Evolutionary conservation across 2,329 filamentous ascomycete genomes (phyloP).

Genomic region (Cryphonectria naterciae): DNA sequence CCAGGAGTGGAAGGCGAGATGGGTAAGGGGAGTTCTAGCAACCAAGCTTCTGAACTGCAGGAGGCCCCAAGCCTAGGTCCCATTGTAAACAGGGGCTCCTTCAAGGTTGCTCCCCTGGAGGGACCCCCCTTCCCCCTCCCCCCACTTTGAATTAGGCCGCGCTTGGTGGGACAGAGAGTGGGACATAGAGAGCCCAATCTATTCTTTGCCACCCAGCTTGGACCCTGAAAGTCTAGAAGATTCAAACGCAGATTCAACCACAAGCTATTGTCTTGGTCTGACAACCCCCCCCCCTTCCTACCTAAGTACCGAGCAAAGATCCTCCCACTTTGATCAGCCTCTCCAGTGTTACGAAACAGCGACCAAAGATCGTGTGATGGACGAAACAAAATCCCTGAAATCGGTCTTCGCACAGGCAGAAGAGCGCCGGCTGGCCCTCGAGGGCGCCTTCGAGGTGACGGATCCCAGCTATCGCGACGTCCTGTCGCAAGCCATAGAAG

Average conservation of each 20-base stretch:
- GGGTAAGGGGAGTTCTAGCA: constrained; percentile 11
- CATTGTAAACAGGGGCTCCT: not conserved
- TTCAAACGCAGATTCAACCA: not conserved
- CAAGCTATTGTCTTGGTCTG: not conserved
- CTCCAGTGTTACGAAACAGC: not conserved
- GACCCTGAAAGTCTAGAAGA: constrained; percentile 6
- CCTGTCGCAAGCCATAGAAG: constrained; percentile 67
- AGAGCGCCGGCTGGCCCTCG: constrained; percentile 58
- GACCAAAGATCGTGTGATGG: constrained; percentile 35
- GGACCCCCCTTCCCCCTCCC: no score
- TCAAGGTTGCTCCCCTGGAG: not conserved
- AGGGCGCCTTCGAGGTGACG: constrained; percentile 66
- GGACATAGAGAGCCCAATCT: not conserved
- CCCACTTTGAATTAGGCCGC: not conserved
- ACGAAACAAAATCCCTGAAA: constrained; percentile 55
- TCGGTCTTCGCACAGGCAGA: constrained; percentile 56
- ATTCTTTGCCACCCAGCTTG: constrained; percentile 4
- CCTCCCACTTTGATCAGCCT: not conserved
- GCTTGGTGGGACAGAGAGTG: not conserved
- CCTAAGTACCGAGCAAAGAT: not conserved
- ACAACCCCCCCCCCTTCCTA: not conserved
- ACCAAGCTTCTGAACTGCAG: not conserved
- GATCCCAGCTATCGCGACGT: constrained; percentile 69
- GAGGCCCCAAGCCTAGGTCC: not conserved
- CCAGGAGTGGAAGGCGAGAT: not conserved